Percentiles rank a stretch among this genome's conserved stretches.
These are phyloP conservation scores for Crucibulum laeve DNA, from an alignment of 768 basidiomycete genomes.

Conservation along the genomic window DNA sequence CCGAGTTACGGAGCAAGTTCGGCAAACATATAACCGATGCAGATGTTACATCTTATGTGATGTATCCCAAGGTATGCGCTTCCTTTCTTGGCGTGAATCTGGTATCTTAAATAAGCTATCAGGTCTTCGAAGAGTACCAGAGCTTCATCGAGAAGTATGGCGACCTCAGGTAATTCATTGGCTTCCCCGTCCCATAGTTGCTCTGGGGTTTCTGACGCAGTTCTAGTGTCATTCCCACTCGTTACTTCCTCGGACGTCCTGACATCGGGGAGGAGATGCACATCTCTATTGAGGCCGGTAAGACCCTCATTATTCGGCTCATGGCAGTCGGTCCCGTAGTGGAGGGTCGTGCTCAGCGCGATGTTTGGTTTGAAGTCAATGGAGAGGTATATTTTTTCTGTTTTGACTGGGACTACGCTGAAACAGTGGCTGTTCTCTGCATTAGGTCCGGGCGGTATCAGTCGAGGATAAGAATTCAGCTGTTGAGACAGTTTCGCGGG, in stretches of 20 bases:
- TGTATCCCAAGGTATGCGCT: slow-evolving; percentile 89
- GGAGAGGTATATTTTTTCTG: slow-evolving; percentile 62
- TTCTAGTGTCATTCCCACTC: slow-evolving; percentile 87
- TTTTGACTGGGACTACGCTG: slow-evolving; percentile 4
- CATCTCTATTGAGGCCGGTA: slow-evolving; percentile 93
- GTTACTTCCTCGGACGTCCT: slow-evolving; percentile 94
- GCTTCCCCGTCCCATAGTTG: slow-evolving; percentile 1
- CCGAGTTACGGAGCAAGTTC: slow-evolving; percentile 87
- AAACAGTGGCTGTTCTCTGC: slow-evolving; percentile 11
- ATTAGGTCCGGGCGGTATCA: slow-evolving; percentile 86
- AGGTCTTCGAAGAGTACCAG: slow-evolving; percentile 98
- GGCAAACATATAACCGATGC: slow-evolving; percentile 92
- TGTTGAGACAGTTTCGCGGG: slow-evolving; percentile 89
- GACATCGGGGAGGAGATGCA: slow-evolving; percentile 94
- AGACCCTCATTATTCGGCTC: slow-evolving; percentile 93
- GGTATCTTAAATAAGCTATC: slow-evolving; percentile 8
- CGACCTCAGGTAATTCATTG: slow-evolving; percentile 70
- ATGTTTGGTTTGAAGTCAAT: slow-evolving; percentile 98
- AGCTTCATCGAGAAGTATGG: slow-evolving; percentile 94
- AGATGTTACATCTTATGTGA: slow-evolving; percentile 93
- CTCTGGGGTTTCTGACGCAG: slow-evolving; percentile 8
- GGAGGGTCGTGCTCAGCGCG: slow-evolving; percentile 86
- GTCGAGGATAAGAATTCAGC: slow-evolving; percentile 98
- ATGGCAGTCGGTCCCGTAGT: slow-evolving; percentile 95
- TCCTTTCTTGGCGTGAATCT: slow-evolving; percentile 1